These are phyloP conservation scores for Chlorencoelia australis DNA, from an alignment of 2,329 filamentous ascomycete species.

Conservation along the genomic window DNA sequence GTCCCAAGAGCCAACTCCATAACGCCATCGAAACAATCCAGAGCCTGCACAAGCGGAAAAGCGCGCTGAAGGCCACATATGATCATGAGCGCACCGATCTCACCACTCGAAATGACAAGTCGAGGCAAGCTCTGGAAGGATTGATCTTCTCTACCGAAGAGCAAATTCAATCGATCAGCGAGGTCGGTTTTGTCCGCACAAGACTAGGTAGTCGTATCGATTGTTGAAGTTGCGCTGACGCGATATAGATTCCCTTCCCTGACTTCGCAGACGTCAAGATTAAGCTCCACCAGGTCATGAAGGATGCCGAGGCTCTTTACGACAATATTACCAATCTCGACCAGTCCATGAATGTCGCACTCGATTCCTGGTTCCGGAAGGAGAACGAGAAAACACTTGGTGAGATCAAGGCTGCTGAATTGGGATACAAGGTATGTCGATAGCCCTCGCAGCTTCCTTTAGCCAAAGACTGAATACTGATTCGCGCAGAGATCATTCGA, in stretches of 20 bases:
- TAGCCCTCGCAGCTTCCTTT: no score
- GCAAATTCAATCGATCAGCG: conserved; percentile 9
- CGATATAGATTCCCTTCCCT: not conserved
- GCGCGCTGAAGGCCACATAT: conserved; percentile 4
- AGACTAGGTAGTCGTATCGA: not conserved
- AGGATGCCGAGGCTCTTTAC: conserved; percentile 6
- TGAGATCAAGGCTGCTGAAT: conserved; percentile 6
- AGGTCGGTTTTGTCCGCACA: not conserved
- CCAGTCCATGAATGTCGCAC: conserved; percentile 4
- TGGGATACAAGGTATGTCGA: conserved; percentile 5
- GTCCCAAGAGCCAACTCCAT: conserved; percentile 5
- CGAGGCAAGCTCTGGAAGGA: conserved; percentile 5
- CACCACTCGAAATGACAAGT: conserved; percentile 6
- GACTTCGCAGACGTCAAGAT: conserved; percentile 8
- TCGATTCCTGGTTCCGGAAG: conserved; percentile 7
- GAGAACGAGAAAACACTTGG: conserved; percentile 4
- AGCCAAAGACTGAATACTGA: not conserved
- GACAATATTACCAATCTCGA: conserved; percentile 6
- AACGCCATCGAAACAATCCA: conserved; percentile 7
- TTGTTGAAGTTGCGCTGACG: not conserved
- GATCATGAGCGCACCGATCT: conserved; percentile 6
- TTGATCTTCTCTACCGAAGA: conserved; percentile 8
- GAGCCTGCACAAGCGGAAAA: conserved; percentile 3
- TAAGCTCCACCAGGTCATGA: conserved; percentile 4
- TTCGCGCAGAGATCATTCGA: conserved; percentile 3